A percentile compares a stretch with the other conserved stretches of the same genome.
Conservation (phyloP, 192 early-diverging fungal species). For the Coemansia sp. region DNA sequence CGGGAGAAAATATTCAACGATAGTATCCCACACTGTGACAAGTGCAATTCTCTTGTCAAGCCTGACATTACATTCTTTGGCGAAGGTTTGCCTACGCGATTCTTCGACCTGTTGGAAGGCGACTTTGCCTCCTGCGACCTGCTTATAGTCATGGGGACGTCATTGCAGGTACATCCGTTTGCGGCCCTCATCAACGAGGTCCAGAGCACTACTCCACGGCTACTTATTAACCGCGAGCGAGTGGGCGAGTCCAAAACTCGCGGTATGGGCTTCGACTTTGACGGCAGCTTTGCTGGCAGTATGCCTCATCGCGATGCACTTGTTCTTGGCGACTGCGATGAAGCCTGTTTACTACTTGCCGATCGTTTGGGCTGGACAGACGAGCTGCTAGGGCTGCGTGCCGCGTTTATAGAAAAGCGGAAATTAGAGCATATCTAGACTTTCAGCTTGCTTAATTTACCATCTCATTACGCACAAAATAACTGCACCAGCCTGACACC, state of each 20-base stretch:
- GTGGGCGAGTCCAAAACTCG: conserved; percentile 62
- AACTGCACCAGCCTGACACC: not conserved
- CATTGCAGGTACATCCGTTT: conserved; percentile 89
- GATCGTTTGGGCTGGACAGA: conserved; percentile 72
- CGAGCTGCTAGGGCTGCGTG: conserved; percentile 32
- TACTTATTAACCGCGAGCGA: conserved; percentile 87
- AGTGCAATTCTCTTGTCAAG: conserved; percentile 75
- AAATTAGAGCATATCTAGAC: conserved; percentile 1
- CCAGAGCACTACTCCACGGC: conserved; percentile 64
- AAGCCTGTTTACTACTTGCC: conserved; percentile 68
- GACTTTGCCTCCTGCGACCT: conserved; percentile 82
- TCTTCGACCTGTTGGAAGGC: conserved; percentile 58
- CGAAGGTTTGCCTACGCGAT: conserved; percentile 78
- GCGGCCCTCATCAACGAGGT: conserved; percentile 73
- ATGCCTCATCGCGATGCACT: conserved; percentile 71
- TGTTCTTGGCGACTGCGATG: conserved; percentile 81
- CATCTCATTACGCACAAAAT: not conserved
- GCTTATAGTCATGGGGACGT: conserved; percentile 93
- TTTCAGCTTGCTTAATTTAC: not conserved
- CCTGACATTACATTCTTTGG: conserved; percentile 98
- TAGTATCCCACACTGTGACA: conserved; percentile 67
- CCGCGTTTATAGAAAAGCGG: conserved; percentile 10
- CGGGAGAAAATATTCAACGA: conserved; percentile 57
- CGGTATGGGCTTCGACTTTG: conserved; percentile 76
- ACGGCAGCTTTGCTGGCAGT: conserved; percentile 57